A percentile compares a stretch with the other conserved stretches of the same genome.
Evolutionary conservation across 2,329 filamentous ascomycete genomes (phyloP).

Genomic region (Colletotrichum viniferum): DNA sequence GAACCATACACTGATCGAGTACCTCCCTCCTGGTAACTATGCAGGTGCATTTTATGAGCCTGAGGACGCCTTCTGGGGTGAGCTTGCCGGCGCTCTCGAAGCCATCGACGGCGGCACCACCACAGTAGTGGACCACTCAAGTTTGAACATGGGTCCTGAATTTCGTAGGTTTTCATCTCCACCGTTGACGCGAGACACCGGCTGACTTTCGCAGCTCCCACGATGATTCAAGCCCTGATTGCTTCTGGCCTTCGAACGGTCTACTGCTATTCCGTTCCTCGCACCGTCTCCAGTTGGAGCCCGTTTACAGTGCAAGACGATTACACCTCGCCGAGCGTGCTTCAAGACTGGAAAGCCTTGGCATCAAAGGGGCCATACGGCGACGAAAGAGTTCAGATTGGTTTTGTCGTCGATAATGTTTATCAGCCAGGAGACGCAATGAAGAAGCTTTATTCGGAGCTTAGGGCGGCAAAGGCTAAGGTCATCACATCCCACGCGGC

Average conservation of each 20-base stretch:
- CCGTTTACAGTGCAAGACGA: constrained; percentile 30
- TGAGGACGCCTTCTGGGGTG: constrained; percentile 52
- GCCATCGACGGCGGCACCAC: constrained; percentile 46
- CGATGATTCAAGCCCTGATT: constrained; percentile 39
- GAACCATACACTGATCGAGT: constrained; percentile 28
- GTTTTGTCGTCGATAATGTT: constrained; percentile 47
- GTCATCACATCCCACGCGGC: constrained; percentile 37
- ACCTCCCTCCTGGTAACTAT: constrained; percentile 29
- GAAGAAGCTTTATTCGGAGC: constrained; percentile 38
- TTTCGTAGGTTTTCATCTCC: not conserved
- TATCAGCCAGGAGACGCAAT: constrained; percentile 41
- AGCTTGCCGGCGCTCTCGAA: constrained; percentile 43
- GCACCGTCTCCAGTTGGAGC: constrained; percentile 31
- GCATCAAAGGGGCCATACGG: constrained; percentile 19
- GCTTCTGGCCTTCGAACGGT: constrained; percentile 50
- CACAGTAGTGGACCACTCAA: constrained; percentile 27
- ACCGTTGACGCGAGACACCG: accelerated
- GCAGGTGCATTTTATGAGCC: constrained; percentile 21
- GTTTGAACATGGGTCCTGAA: constrained; percentile 11
- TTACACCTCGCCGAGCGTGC: constrained; percentile 37
- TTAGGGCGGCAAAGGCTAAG: constrained; percentile 38
- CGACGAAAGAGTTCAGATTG: constrained; percentile 39
- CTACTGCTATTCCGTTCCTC: constrained; percentile 44
- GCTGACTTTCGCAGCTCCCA: constrained; percentile 22
- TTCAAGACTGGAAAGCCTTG: constrained; percentile 32